Percentiles rank a stretch among this genome's conserved stretches.
Conservation (phyloP, 306 rosid genomes). For the Urtica urens region DNA sequence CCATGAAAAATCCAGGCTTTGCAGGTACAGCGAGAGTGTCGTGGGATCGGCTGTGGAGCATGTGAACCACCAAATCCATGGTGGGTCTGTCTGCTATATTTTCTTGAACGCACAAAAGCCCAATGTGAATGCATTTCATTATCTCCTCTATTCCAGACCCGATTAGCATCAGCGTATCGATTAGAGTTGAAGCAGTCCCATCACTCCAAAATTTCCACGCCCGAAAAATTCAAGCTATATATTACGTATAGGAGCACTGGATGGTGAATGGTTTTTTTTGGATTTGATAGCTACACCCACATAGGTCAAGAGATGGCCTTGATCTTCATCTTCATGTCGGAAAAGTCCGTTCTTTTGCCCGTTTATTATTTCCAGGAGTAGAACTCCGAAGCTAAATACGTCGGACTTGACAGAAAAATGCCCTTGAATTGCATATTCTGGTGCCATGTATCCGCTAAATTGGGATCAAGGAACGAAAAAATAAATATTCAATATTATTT, state of each 20-base stretch:
- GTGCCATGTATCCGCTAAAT: slow-evolving; percentile 26
- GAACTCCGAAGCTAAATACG: slow-evolving; percentile 22
- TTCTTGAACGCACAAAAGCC: slow-evolving; percentile 6
- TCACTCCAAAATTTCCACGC: slow-evolving; percentile 13
- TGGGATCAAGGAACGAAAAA: no score
- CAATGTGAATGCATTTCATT: slow-evolving; percentile 3
- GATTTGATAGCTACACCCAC: no score
- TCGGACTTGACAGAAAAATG: slow-evolving; percentile 16
- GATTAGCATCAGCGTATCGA: background rate
- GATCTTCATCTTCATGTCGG: slow-evolving; percentile 11
- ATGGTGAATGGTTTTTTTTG: no score
- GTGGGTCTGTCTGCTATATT: background rate
- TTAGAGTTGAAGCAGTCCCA: background rate
- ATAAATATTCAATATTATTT: no score
- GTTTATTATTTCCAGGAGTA: slow-evolving; percentile 19
- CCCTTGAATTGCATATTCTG: slow-evolving; percentile 20
- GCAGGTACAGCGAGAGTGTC: slow-evolving; percentile 6
- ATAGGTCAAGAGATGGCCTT: no score
- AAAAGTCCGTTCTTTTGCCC: slow-evolving; percentile 16
- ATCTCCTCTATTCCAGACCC: background rate
- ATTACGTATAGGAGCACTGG: no score
- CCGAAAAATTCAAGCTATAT: no score
- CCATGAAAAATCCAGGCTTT: slow-evolving; percentile 8
- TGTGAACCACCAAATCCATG: background rate
- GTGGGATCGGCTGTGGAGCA: slow-evolving; percentile 10